phyloP scores from a whole-genome alignment of 371 early-diverging fungal species.

The Conidiobolus coronatus region DNA sequence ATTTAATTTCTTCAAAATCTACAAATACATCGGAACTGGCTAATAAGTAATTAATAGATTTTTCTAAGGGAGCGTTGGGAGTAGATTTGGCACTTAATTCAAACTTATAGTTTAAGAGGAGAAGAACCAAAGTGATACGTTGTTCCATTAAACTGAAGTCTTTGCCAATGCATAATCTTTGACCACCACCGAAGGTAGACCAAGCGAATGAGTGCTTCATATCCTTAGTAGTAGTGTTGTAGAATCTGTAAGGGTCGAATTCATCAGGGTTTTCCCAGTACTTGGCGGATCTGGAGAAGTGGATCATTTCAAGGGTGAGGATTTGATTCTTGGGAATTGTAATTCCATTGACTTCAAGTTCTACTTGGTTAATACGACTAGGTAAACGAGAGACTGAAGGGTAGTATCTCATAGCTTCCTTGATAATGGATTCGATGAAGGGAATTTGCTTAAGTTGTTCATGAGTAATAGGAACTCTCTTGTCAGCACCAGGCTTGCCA shows the following conservation, averaged over 20 bases:
- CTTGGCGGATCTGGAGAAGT: neutral
- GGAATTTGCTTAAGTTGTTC: slow-evolving; percentile 5
- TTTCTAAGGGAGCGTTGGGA: no score
- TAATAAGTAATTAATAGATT: no score
- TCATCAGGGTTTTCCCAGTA: slow-evolving; percentile 3
- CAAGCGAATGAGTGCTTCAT: slow-evolving; percentile 8
- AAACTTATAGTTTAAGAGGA: slow-evolving; percentile 7
- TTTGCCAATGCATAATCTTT: slow-evolving; percentile 21
- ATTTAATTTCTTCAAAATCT: no score
- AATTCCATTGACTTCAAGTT: neutral
- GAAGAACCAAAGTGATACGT: slow-evolving; percentile 21
- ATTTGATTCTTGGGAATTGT: neutral
- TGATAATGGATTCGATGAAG: slow-evolving; percentile 6
- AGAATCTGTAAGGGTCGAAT: slow-evolving; percentile 1
- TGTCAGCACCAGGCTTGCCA: slow-evolving; percentile 1
- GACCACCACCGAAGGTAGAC: slow-evolving; percentile 7
- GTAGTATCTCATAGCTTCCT: slow-evolving; percentile 6
- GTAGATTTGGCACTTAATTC: no score
- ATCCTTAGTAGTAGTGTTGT: neutral
- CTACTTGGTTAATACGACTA: neutral
- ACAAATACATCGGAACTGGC: no score
- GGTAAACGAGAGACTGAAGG: slow-evolving; percentile 1
- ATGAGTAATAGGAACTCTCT: neutral
- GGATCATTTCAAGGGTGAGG: neutral
- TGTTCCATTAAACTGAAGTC: slow-evolving; percentile 28